These are phyloP conservation scores for Saccharomycodes ludwigii DNA, from an alignment of 805 yeast species.

Conservation along the genomic window DNA sequence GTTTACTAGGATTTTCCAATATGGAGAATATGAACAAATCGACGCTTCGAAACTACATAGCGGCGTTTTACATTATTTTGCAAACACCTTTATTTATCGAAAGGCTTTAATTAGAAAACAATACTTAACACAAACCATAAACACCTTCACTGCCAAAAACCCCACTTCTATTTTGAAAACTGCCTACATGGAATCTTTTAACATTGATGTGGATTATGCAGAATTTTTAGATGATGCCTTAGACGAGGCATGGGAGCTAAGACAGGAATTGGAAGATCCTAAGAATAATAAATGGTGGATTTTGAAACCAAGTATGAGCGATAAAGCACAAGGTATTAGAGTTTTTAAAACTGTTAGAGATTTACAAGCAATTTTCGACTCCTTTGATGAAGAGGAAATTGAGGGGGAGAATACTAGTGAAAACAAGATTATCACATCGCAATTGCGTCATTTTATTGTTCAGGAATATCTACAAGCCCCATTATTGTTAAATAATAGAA, in stretches of 20 bases:
- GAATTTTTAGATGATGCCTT: conserved; percentile 89
- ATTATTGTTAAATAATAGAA: conserved; percentile 51
- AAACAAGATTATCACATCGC: conserved; percentile 71
- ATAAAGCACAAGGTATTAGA: conserved; percentile 91
- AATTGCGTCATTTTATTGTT: conserved; percentile 79
- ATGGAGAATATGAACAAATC: conserved; percentile 81
- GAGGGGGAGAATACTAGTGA: conserved; percentile 21
- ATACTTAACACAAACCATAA: conserved; percentile 75
- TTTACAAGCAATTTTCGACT: conserved; percentile 71
- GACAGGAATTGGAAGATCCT: conserved; percentile 58
- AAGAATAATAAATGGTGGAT: conserved; percentile 56
- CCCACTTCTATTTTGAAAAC: conserved; percentile 48
- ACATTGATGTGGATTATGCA: conserved; percentile 85
- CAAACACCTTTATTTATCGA: conserved; percentile 76
- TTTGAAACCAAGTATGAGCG: conserved; percentile 93
- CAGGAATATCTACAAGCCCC: conserved; percentile 72
- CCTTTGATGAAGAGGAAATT: conserved; percentile 51
- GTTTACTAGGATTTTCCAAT: conserved; percentile 44
- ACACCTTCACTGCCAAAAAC: conserved; percentile 57
- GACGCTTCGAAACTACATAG: conserved; percentile 38
- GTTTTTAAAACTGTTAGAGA: conserved; percentile 69
- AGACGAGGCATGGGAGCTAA: conserved; percentile 82
- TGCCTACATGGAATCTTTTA: conserved; percentile 65
- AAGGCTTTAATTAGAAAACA: conserved; percentile 89
- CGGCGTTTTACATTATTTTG: conserved; percentile 32